These are phyloP conservation scores for Kernera saxatilis DNA, from an alignment of 345 rosid genomes.

Conservation along the genomic window DNA sequence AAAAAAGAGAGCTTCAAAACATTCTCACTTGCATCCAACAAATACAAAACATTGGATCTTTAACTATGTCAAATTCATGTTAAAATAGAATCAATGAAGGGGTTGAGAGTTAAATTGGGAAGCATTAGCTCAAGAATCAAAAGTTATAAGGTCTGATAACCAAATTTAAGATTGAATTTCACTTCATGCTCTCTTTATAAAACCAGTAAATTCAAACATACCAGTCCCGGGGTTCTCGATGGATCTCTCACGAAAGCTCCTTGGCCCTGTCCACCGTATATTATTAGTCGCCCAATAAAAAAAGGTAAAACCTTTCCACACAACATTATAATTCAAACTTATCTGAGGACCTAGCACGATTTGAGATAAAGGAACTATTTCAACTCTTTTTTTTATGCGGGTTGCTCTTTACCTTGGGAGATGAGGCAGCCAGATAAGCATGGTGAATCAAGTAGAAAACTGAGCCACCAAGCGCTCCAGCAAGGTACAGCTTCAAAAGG, in stretches of 20 bases:
- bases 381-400: not conserved
- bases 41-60: not conserved
- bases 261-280: slow-evolving; percentile 37
- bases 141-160: not conserved
- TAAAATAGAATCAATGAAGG: not conserved
- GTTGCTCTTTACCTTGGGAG: slow-evolving; percentile 49
- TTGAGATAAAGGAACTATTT: not conserved
- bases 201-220: slow-evolving; percentile 24
- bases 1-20: not conserved
- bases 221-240: slow-evolving; percentile 71
- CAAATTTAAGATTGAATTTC: not conserved
- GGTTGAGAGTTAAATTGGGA: not conserved
- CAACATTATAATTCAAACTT: not conserved
- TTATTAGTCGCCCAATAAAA: not conserved
- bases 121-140: not conserved
- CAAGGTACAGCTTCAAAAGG: slow-evolving; percentile 67
- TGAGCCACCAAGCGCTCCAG: slow-evolving; percentile 81
- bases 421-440: slow-evolving; percentile 37
- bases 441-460: slow-evolving; percentile 70
- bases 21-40: slow-evolving; percentile 1
- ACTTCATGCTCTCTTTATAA: not conserved
- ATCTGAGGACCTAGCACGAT: not conserved
- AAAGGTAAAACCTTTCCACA: not conserved
- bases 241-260: slow-evolving; percentile 47
- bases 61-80: slow-evolving; percentile 1